Conservation (phyloP, 23 red algal genomes). For the Chondrus crispus region DNA sequence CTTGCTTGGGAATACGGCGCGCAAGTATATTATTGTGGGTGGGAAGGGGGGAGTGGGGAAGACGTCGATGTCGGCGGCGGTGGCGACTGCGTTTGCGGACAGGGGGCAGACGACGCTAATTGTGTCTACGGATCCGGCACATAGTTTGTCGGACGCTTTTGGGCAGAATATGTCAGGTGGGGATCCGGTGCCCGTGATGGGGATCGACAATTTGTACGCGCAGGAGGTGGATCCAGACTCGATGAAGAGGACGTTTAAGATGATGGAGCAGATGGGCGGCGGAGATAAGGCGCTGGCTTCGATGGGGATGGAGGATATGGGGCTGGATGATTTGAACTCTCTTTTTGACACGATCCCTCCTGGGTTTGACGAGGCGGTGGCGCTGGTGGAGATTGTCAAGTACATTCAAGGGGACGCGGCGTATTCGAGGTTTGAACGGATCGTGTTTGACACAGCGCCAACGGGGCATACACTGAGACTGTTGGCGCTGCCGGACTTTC, state of each 20-base stretch:
- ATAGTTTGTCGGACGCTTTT: conserved; percentile 92
- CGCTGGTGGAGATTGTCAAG: conserved; percentile 95
- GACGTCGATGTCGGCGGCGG: conserved; percentile 76
- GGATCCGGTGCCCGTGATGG: conserved; percentile 63
- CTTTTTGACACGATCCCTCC: conserved; percentile 94
- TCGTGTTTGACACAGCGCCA: conserved; percentile 96
- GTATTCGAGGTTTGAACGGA: conserved; percentile 79
- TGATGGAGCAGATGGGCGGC: conserved; percentile 57
- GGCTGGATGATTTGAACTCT: conserved; percentile 80
- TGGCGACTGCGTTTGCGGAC: conserved; percentile 85
- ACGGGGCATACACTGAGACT: conserved; percentile 93
- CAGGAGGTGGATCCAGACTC: conserved; percentile 90
- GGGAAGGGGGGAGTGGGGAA: conserved; percentile 96
- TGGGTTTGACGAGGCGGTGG: conserved; percentile 96
- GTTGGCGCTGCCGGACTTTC: conserved; percentile 91
- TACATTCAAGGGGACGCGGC: conserved; percentile 84
- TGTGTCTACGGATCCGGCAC: conserved; percentile 91
- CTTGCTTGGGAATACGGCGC: conserved; percentile 47
- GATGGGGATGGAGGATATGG: conserved; percentile 67
- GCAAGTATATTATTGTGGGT: conserved; percentile 74
- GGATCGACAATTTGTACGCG: conserved; percentile 85
- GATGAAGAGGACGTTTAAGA: conserved; percentile 72
- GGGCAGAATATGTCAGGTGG: conserved; percentile 72
- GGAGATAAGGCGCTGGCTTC: too few species aligned
- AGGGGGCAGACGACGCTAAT: conserved; percentile 80